Evolutionary conservation across 371 early-diverging fungal species (phyloP), one percentile per base, ranked within the genome.

Genomic region (Caulochytrium protostelioides): DNA sequence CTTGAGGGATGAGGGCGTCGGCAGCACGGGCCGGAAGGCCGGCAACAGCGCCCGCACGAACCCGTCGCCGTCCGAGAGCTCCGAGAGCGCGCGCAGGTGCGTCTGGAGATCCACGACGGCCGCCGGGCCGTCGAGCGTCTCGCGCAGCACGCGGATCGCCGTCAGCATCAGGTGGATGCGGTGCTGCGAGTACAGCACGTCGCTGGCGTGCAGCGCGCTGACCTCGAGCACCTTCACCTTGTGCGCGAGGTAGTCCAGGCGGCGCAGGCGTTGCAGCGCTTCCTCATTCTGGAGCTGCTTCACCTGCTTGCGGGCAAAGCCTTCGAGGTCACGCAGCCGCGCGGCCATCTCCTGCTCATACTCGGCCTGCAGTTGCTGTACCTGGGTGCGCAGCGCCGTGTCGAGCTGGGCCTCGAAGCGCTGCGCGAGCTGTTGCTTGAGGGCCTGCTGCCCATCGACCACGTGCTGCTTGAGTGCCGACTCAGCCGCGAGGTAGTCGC

Each of bases 141-240:
- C 15, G 20, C 32, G 44, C 25, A 39, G 19, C 21, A 32, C 41
- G 22, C 17, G 28, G 32, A 44, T 30, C 31, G 36, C 39, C 18
- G 33, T 22, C 20, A 20, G 37, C 17, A 40, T 32, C 32, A 6
- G 27, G 17, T 37, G 17, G 13, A 37, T 36, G 20, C 39, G 34
- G 28, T 31, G 29, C 23, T 30, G 16, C 3, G 31, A 4, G 24
- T 32, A 36, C 22, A 43, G 44, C 28, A 41, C 71, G 6, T 68
- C 70, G 4, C 72, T 72, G 36, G 70, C 72, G 8, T 68, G 60
- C 17, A 67, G 42, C 7, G 61, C 52, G 26, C 74, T 49, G 12
- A 52, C 48, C 45, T 86, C 80, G 18, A 91, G 64, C 28, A 67
- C 51, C 38, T 65, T 71, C 28, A 86, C 59, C 32, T 79, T 75